Percentiles rank a stretch among this genome's conserved stretches.
Evolutionary conservation across 371 early-diverging fungal genomes (phyloP).

Genomic region (Mucor lusitanicus): DNA sequence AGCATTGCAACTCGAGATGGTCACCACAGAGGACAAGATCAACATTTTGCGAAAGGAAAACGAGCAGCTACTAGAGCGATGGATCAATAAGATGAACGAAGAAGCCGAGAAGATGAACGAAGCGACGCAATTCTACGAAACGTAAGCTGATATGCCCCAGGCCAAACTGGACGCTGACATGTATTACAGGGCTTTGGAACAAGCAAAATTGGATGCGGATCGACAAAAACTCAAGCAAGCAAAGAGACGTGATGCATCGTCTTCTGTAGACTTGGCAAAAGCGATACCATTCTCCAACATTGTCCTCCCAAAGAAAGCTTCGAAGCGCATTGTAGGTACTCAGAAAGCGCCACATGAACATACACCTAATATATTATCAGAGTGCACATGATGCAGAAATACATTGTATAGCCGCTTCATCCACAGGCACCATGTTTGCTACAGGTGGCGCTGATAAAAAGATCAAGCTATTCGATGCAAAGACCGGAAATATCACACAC

Average conservation of each 20-base stretch:
- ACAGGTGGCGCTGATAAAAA: conserved; percentile 90
- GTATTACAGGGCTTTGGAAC: conserved; percentile 22
- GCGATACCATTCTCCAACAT: conserved; percentile 8
- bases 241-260: conserved; percentile 22
- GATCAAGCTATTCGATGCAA: conserved; percentile 79
- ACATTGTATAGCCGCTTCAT: conserved; percentile 77
- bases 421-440: conserved; percentile 78
- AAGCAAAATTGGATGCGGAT: conserved; percentile 28
- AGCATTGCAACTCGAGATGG: conserved; percentile 88
- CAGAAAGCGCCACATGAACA: background rate
- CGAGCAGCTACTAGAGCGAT: conserved; percentile 81
- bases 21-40: conserved; percentile 80
- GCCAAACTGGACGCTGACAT: background rate
- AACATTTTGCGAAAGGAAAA: conserved; percentile 82
- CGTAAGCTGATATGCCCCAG: conserved; percentile 34
- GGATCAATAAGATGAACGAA: conserved; percentile 91
- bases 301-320: conserved; percentile 15
- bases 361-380: conserved; percentile 28
- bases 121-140: conserved; percentile 83
- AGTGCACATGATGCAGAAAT: conserved; percentile 77
- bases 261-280: background rate
- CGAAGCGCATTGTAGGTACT: conserved; percentile 19
- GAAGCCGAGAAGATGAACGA: conserved; percentile 94
- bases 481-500: conserved; percentile 64
- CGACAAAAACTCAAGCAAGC: conserved; percentile 17